Conservation (phyloP, 306 rosid genomes). For the Pterocarpus macrocarpus region DNA sequence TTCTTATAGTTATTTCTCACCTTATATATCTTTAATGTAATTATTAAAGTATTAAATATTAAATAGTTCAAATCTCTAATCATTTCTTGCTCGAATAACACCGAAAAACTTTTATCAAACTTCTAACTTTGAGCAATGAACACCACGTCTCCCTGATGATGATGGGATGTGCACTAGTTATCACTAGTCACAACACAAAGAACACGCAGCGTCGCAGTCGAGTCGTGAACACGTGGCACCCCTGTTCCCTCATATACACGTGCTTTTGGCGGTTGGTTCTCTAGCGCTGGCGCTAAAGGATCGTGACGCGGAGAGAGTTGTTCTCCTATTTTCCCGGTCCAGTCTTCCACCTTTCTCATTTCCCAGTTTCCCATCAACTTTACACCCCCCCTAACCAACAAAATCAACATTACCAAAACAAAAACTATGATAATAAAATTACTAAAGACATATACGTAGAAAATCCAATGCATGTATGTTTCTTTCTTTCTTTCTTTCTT, state of each 20-base stretch:
- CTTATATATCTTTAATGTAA: too few relatives aligned
- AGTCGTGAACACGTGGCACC: conserved; percentile 23
- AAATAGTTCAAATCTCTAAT: too few relatives aligned
- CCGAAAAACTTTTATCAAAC: too few relatives aligned
- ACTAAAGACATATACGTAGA: neutral
- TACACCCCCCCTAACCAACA: neutral
- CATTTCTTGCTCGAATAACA: too few relatives aligned
- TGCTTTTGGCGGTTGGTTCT: neutral
- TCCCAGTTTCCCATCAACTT: neutral
- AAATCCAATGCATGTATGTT: conserved; percentile 11
- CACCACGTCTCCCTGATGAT: too few relatives aligned
- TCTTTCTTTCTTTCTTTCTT: neutral
- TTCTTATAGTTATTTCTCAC: too few relatives aligned
- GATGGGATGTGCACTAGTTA: too few relatives aligned
- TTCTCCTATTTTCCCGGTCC: conserved; percentile 56
- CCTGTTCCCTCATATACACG: too few relatives aligned
- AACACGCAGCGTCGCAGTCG: too few relatives aligned
- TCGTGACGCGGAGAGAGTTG: conserved; percentile 56
- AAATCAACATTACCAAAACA: neutral
- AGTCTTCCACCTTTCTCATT: conserved; percentile 26
- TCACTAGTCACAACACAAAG: too few relatives aligned
- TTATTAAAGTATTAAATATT: too few relatives aligned
- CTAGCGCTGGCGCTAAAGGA: conserved; percentile 6
- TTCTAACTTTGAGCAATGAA: too few relatives aligned
- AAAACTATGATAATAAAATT: neutral